phyloP scores from a whole-genome alignment of 495 filamentous ascomycete species.

The Chaetomium fimeti region DNA sequence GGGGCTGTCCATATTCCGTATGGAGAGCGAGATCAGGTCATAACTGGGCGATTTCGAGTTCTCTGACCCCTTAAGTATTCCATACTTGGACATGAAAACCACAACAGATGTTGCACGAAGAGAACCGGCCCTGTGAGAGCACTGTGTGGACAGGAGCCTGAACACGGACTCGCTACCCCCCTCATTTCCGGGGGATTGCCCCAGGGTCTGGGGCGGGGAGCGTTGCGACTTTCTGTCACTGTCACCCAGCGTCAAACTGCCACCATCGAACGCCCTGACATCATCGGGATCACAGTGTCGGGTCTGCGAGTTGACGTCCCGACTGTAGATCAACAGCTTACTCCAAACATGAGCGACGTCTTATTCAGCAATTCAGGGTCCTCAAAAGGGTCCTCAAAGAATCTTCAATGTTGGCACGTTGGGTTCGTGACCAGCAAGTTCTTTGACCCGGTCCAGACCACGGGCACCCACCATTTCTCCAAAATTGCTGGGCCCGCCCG shows the following conservation, averaged over 20 bases:
- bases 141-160: neutral
- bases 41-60: neutral
- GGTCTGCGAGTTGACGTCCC: neutral
- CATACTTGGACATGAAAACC: neutral
- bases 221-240: constrained; percentile 1
- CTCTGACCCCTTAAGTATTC: neutral
- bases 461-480: constrained; percentile 5
- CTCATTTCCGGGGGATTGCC: neutral
- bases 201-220: neutral
- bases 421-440: neutral
- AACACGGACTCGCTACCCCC: neutral
- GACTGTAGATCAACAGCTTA: neutral
- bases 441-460: neutral
- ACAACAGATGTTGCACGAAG: neutral
- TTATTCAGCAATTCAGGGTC: neutral
- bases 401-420: neutral
- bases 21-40: neutral
- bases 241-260: neutral
- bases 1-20: neutral
- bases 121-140: neutral
- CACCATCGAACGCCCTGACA: neutral
- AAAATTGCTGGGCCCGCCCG: neutral
- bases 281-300: constrained; percentile 4
- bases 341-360: neutral
- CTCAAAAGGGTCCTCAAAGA: neutral